Evolutionary conservation across 2,329 filamentous ascomycete species (phyloP), one percentile per base, ranked within the genome.

Genomic region (Fulvia fulva): DNA sequence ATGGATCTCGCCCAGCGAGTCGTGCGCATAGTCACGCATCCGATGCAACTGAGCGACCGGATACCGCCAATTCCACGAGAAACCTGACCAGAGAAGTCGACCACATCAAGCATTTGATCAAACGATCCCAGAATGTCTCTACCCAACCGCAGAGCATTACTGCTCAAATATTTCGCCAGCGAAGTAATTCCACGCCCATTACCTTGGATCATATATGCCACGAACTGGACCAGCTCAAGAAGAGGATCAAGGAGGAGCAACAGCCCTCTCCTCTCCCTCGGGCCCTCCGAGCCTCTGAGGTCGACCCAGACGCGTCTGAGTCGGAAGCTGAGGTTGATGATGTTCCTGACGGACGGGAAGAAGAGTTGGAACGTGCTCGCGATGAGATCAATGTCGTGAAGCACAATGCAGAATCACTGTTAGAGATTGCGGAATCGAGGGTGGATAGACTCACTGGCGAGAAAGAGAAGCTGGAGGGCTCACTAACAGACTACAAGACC

Each of bases 381-480:
- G 65, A 69, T 44, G 64, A 68, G 60, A 53, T 70, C 30, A 57
- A 52, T 55, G 58, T 65, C 44, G 66, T 63, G 46, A 65, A 63
- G 55, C 64, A 62, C 46, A 55, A 53, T 30, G 46, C 55, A 16
- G 58, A 66, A 53, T 62, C 63, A 51, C 61, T 67, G 65, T 47
- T 74, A n/a, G 71, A 71, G 56, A 63, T 62, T 23, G 72, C 72
- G 7, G 72, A 74, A 58, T 57, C 55, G 22, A 63, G 68, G n/a
- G 67, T 73, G 14, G 72, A 74, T 58, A 53, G 60, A 26, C 56
- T 71, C 37, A 65, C 67, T 25, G 63, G 59, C 11, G 70, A 72
- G 57, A 73, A 71, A 53, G 69, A 71, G 37, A 56, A 43, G 3
- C 57, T 73, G 12, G 57, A 63, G 41, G 34, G 59, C n/a, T 43